Conservation (phyloP, 257 asterid species). For the Solanum pimpinellifolium region DNA sequence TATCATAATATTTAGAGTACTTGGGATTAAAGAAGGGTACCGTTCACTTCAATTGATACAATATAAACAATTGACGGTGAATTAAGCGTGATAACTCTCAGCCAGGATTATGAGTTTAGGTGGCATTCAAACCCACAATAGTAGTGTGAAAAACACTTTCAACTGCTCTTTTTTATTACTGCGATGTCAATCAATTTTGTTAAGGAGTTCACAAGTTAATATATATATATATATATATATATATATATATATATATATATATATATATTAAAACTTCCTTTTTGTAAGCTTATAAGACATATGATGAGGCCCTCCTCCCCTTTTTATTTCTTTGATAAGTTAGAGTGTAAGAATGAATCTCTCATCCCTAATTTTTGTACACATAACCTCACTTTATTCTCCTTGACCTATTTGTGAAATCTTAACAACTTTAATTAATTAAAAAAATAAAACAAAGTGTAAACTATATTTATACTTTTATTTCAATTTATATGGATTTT, state of each 20-base stretch:
- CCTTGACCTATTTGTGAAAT: not conserved
- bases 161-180: not conserved
- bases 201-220: not conserved
- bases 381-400: not conserved
- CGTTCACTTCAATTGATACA: not conserved
- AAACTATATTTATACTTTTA: not conserved
- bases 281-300: too few species aligned
- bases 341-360: too few species aligned
- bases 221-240: too few species aligned
- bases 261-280: too few species aligned
- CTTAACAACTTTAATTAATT: too few species aligned
- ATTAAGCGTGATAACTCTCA: not conserved
- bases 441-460: not conserved
- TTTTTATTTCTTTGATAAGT: too few species aligned
- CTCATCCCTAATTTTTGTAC: too few species aligned
- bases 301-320: too few species aligned
- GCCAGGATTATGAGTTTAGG: not conserved
- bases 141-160: not conserved
- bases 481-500: not conserved
- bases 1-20: not conserved
- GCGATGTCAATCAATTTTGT: not conserved
- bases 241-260: too few species aligned
- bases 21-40: not conserved
- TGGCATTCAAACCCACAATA: too few species aligned
- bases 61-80: not conserved